These are phyloP conservation scores for Pyrenophora tritici-repentis DNA, from an alignment of 2,329 filamentous ascomycete species.

Conservation along the genomic window DNA sequence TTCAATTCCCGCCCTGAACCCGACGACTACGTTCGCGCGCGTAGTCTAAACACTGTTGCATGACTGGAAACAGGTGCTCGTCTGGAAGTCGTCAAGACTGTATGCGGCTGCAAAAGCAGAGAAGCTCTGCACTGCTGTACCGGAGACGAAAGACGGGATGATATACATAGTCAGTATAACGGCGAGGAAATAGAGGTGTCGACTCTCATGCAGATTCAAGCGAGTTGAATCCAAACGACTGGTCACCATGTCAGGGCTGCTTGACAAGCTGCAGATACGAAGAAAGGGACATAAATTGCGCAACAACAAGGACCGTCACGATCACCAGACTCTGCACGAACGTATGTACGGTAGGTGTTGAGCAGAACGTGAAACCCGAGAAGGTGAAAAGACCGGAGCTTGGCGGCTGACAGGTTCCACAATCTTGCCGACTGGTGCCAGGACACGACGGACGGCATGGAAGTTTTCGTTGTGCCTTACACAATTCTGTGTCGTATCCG, in stretches of 20 bases:
- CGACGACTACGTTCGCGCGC: not conserved
- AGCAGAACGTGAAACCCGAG: not conserved
- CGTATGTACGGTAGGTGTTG: not conserved
- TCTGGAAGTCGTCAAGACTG: not conserved
- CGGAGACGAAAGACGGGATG: not conserved
- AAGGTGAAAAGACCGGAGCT: slow-evolving; percentile 34
- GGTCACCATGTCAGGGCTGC: too few species aligned
- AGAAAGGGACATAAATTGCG: not conserved
- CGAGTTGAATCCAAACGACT: slow-evolving; percentile 10
- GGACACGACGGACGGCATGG: too few species aligned
- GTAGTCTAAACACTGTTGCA: not conserved
- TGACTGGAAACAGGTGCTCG: not conserved
- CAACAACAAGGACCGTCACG: not conserved
- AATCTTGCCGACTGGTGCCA: not conserved
- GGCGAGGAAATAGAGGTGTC: slow-evolving; percentile 5
- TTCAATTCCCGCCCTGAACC: too few species aligned
- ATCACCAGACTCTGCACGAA: not conserved
- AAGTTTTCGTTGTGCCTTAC: too few species aligned
- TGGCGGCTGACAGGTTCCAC: not conserved
- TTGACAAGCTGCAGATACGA: not conserved
- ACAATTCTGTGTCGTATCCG: too few species aligned
- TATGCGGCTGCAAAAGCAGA: not conserved
- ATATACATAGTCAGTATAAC: not conserved
- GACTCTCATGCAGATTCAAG: not conserved
- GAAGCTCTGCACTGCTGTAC: not conserved